These are phyloP conservation scores for Metschnikowia noctiluminum DNA, from an alignment of 805 yeast genomes.

Conservation along the genomic window DNA sequence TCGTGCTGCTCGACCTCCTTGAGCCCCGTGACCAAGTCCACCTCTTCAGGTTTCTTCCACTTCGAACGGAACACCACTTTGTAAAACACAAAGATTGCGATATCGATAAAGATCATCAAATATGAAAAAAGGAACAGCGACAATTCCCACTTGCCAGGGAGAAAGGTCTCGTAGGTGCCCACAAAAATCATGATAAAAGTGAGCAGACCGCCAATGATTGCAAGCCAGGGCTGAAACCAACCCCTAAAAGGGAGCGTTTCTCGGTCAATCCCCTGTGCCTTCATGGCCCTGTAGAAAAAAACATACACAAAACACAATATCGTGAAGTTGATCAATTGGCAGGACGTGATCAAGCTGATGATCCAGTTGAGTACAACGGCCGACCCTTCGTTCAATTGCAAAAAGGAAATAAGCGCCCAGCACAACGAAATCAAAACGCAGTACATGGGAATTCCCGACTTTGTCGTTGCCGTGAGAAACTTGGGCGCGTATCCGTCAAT, in stretches of 20 bases:
- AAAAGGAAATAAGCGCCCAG: constrained; percentile 63
- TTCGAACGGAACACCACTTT: constrained; percentile 14
- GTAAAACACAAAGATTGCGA: constrained; percentile 14
- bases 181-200: constrained; percentile 18
- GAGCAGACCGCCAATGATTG: constrained; percentile 21
- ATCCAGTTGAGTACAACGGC: constrained; percentile 33
- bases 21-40: constrained; percentile 28
- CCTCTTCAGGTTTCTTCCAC: constrained; percentile 17
- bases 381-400: constrained; percentile 46
- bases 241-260: constrained; percentile 16
- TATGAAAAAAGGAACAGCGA: constrained; percentile 17
- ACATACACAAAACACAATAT: constrained; percentile 23
- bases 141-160: constrained; percentile 15
- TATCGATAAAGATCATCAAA: constrained; percentile 18
- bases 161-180: constrained; percentile 15
- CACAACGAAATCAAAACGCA: constrained; percentile 40
- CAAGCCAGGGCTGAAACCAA: constrained; percentile 23
- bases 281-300: constrained; percentile 17
- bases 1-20: constrained; percentile 41
- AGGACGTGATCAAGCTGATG: constrained; percentile 31
- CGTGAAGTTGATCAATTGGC: constrained; percentile 26
- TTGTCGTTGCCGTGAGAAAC: constrained; percentile 53
- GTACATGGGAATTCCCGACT: constrained; percentile 45
- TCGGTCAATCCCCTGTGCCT: constrained; percentile 20
- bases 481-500: constrained; percentile 73